Evolutionary conservation across 1,284 basidiomycete genomes (phyloP).

Genomic region (Vanrija sp.): DNA sequence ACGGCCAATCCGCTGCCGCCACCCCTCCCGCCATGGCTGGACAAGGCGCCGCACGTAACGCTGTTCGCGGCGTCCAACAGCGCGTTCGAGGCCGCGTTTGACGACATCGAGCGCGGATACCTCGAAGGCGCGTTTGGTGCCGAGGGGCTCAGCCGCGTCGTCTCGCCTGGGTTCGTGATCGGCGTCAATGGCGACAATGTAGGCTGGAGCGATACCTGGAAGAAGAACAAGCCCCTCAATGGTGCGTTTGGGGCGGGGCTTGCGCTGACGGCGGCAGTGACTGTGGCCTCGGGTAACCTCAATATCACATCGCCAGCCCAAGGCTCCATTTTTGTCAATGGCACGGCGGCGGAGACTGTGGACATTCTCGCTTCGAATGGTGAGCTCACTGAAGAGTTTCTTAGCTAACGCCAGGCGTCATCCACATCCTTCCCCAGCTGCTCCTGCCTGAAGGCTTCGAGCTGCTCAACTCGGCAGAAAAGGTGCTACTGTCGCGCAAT

Average conservation of each 20-base stretch:
- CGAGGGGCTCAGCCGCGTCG: slow-evolving; percentile 69
- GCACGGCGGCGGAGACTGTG: slow-evolving; percentile 59
- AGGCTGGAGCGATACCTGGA: slow-evolving; percentile 38
- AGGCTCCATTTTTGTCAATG: slow-evolving; percentile 60
- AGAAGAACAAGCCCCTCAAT: slow-evolving; percentile 17
- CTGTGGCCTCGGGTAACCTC: slow-evolving; percentile 60
- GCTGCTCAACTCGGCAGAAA: slow-evolving; percentile 75
- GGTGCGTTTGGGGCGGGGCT: slow-evolving; percentile 16
- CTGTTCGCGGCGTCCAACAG: slow-evolving; percentile 82
- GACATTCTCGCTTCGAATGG: slow-evolving; percentile 91
- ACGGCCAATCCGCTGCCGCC: slow-evolving; percentile 63
- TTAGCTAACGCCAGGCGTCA: slow-evolving; percentile 56
- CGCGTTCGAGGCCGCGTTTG: slow-evolving; percentile 67
- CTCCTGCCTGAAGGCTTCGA: slow-evolving; percentile 73
- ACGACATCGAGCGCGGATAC: slow-evolving; percentile 69
- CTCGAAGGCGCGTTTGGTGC: slow-evolving; percentile 78
- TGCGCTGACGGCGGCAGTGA: not conserved
- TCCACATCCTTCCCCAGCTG: slow-evolving; percentile 81
- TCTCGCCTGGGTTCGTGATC: slow-evolving; percentile 69
- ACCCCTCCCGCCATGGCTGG: slow-evolving; percentile 55
- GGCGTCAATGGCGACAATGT: slow-evolving; percentile 35
- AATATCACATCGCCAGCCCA: slow-evolving; percentile 57
- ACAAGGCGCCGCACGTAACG: slow-evolving; percentile 64
- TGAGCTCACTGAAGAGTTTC: slow-evolving; percentile 1
- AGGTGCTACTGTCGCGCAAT: slow-evolving; percentile 68